These are phyloP conservation scores for Jacaranda mimosifolia DNA, from an alignment of 257 asterid genomes.

Conservation along the genomic window DNA sequence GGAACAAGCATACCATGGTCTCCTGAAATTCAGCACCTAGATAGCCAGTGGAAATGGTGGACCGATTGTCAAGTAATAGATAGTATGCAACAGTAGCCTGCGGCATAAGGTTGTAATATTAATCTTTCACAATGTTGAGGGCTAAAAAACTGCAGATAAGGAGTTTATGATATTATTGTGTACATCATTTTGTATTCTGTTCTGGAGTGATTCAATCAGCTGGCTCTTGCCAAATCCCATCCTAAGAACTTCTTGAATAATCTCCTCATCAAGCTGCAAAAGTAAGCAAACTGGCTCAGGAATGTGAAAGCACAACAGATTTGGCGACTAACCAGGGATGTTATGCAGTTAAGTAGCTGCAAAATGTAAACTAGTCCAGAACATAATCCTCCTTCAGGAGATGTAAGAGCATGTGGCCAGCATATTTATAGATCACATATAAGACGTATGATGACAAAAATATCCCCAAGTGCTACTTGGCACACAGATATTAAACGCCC, in stretches of 20 bases:
- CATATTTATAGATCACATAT: not conserved
- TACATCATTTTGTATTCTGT: constrained; percentile 89
- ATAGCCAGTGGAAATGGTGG: constrained; percentile 77
- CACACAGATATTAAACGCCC: not conserved
- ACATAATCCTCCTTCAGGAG: constrained; percentile 1
- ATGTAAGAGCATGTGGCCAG: not conserved
- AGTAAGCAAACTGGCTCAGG: constrained; percentile 39
- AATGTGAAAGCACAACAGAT: constrained; percentile 18
- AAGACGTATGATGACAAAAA: not conserved
- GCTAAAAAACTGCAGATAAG: constrained; percentile 27
- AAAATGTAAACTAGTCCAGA: constrained; percentile 11
- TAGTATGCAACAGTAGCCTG: constrained; percentile 98
- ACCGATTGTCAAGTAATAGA: constrained; percentile 76
- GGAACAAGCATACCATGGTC: constrained; percentile 60
- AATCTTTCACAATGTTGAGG: constrained; percentile 17
- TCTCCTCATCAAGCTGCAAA: constrained; percentile 91
- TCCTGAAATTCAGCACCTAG: constrained; percentile 83
- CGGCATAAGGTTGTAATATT: constrained; percentile 31
- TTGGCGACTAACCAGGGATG: constrained; percentile 2
- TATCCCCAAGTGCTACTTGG: constrained; percentile 16
- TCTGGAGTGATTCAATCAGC: constrained; percentile 82
- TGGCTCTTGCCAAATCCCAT: constrained; percentile 81
- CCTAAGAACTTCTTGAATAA: constrained; percentile 74
- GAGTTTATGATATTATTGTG: constrained; percentile 28
- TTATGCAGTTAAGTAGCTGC: not conserved